Base-by-base conservation (phyloP, 169 alveolate species). In the Theileria sp. region DNA sequence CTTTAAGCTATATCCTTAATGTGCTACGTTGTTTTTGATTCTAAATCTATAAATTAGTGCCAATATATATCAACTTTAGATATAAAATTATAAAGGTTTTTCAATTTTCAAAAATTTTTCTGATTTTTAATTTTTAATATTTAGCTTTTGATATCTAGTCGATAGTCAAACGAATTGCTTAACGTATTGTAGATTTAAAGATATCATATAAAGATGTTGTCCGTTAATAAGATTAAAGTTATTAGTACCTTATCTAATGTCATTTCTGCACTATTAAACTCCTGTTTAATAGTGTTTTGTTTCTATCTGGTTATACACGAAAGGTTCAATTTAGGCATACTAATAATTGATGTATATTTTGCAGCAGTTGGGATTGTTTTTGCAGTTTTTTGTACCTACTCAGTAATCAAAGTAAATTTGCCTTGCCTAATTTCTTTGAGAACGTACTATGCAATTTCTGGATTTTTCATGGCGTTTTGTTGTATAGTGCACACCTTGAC, bases 1-100 rank as follows among this genome's bases (percentile, higher is more conserved):
- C 17, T 1, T 58, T 58, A 58, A 58, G 13, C 3, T 21, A 25
- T 15, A 7, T 2, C 12, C 38, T 17, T n/a, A 23, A 64, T 64
- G 72, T n/a, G 72, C 72, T 64, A n/a, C 72, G 72, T n/a, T 21
- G 72, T 7, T 64, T 64, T 30, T 26, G 30, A 60, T 60, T 64
- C 32, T 58, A 58, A 30, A 64, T 64, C 72, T 64, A 26, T 64
- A 64, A 30, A 64, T 64, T 30, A 23, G 25, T 26, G 30, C 30
- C 36, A 60, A 28, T 26, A 21, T 15, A 23, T 2, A 30, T 64
- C 50, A 21, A 30, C 2, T 64, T 64, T 26, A 26, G 1, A 5
- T 64, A 21, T 64, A 64, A 21, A n/a, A n/a, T 64, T 64, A 26
- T 26, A n/a, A n/a, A 26, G 21, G 23, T 64, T 3, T 26, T 15